Base-by-base conservation (phyloP, 225 moss, liverwort and hornwort genomes). In the Polytrichum commune region DNA sequence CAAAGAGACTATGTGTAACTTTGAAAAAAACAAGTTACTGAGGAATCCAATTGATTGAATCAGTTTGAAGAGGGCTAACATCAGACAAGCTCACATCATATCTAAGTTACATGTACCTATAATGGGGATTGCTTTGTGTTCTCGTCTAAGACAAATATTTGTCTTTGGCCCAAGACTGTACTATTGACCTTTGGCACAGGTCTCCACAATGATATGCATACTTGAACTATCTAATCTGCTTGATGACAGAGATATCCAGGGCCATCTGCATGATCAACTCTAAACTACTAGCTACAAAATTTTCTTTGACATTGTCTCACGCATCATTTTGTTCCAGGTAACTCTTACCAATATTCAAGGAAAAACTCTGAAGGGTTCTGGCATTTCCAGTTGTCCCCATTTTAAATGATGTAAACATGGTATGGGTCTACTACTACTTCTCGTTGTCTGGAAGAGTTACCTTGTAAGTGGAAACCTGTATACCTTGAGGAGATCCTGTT, bases 401-500 rank as follows among this genome's bases (percentile, higher is more conserved):
- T 20, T 20, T 24, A n/a, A 6, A 58, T 20, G 2, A 58, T 58
- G 20, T 58, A 16, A 46, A 38, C 3, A 13, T 46, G 46, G 46
- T 3, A 13, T 16, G 13, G 46, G 46, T 58, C 22, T 20, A 19
- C 7, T 8, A 29, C 65, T 35, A 22, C 30, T 53, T 4, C 0
- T 54, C 67, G 0, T 23, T 53, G 25, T 68, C 53, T 19, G 46
- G 46, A 8, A 68, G 66, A 32, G 69, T 65, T 16, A 74, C 81
- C 73, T 85, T 67, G 69, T 77, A 80, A 0, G 83, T 75, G 9
- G 75, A 78, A 8, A 83, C 68, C 68, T 73, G 75, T 67, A 86
- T 74, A n/a, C 78, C 61, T 75, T 83, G 82, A 8, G 77, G 61
- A 53, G 85, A 75, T 24, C 69, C 35, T 35, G 53, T 27, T 35